A percentile compares a stretch with the other conserved stretches of the same genome.
These are phyloP conservation scores for Adansonia grandidieri DNA, from an alignment of 441 rosid species.

Conservation along the genomic window DNA sequence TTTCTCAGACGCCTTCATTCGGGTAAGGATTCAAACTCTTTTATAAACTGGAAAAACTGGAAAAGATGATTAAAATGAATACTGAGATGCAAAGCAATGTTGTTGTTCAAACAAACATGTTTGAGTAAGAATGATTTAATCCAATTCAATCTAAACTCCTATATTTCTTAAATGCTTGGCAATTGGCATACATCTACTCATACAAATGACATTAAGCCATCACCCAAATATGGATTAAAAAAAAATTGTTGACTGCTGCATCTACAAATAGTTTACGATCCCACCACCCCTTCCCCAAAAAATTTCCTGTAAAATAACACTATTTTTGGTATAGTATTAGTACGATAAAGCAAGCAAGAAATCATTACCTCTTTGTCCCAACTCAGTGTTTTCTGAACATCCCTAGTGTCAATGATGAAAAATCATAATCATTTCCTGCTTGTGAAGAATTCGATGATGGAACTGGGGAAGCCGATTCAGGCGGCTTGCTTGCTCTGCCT, in stretches of 20 bases:
- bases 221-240: conserved; percentile 30
- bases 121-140: conserved; percentile 17
- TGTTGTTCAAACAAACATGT: not conserved
- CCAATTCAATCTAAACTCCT: conserved; percentile 38
- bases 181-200: conserved; percentile 33
- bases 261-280: conserved; percentile 57
- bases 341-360: conserved; percentile 14
- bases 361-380: not conserved
- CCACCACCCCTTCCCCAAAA: not conserved
- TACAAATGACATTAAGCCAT: conserved; percentile 43
- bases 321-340: conserved; percentile 35
- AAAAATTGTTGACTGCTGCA: conserved; percentile 32
- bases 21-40: not conserved
- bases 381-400: conserved; percentile 83
- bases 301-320: conserved; percentile 35
- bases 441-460: conserved; percentile 52
- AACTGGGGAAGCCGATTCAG: conserved; percentile 47
- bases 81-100: not conserved
- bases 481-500: conserved; percentile 51
- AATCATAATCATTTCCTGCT: conserved; percentile 77
- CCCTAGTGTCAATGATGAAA: conserved; percentile 89
- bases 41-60: not conserved
- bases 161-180: conserved; percentile 37
- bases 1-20: too few species aligned
- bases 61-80: not conserved